These are phyloP conservation scores for Globisporangium paroecandrum DNA, from an alignment of 352 stramenopile species.

Conservation along the genomic window DNA sequence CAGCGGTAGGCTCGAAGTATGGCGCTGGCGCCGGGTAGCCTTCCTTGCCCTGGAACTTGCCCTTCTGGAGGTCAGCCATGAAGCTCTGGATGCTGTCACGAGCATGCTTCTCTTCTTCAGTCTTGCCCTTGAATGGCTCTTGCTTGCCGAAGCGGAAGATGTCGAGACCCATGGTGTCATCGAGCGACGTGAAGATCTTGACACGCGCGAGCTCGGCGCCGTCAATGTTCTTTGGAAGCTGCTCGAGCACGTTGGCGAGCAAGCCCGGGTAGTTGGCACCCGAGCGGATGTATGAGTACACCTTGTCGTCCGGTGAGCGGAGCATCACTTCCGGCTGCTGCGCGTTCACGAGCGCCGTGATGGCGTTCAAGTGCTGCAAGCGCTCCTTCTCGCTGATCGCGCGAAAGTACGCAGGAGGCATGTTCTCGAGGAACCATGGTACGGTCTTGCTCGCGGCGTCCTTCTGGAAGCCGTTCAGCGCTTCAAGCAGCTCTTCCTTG, in stretches of 20 bases:
- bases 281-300: constrained; percentile 84
- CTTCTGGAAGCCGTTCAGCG: constrained; percentile 72
- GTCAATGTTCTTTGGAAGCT: constrained; percentile 66
- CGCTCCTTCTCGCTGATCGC: constrained; percentile 80
- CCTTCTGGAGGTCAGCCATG: constrained; percentile 67
- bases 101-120: constrained; percentile 50
- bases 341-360: constrained; percentile 73
- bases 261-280: constrained; percentile 71
- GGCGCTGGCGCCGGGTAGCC: constrained; percentile 51
- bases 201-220: constrained; percentile 69
- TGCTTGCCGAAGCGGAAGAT: constrained; percentile 85
- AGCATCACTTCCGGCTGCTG: constrained; percentile 81
- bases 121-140: constrained; percentile 65
- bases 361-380: constrained; percentile 85
- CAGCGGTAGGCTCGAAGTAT: constrained; percentile 56
- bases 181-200: constrained; percentile 88
- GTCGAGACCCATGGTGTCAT: constrained; percentile 82
- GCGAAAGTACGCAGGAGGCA: constrained; percentile 88
- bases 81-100: constrained; percentile 59
- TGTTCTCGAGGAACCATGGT: constrained; percentile 88
- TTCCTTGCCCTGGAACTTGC: constrained; percentile 57
- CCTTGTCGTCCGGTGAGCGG: constrained; percentile 65
- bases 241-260: constrained; percentile 65
- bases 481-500: constrained; percentile 47
- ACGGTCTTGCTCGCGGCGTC: constrained; percentile 65